Evolutionary conservation across 306 rosid genomes (phyloP), one percentile per base, ranked within the genome.

Genomic region (Hippophae tibetana): DNA sequence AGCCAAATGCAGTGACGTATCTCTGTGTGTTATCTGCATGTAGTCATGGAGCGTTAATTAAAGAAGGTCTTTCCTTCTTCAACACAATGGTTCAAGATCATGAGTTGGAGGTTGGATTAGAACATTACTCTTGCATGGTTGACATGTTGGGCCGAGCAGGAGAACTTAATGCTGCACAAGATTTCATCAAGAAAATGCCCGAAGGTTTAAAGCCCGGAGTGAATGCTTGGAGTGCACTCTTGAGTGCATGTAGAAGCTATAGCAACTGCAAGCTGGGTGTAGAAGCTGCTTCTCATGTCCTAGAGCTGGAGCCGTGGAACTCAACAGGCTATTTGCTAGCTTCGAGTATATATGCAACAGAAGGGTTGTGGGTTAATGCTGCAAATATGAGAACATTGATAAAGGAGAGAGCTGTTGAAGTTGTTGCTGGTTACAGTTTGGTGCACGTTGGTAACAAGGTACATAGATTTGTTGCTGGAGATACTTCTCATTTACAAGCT

Each of bases 141-240:
- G 79, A 80, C 79, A 76, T 80, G 79, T 49, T 80, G 68, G 58
- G 70, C 5, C 79, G 79, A 61, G 82, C 79, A 8, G 79, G 85
- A 60, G 63, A 59, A 46, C 66, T 80, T 26, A 61, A 52, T 1
- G 12, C 43, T 13, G 79, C 85, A 42, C 64, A 69, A 64, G 77
- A 76, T 31, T 63, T 80, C 13, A 80, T 76, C 42, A 59, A 63
- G 66, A 69, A 41, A 46, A 56, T 70, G 51, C 85, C 85, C 8
- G 10, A 60, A 66, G 70, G 71, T 56, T 41, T 80, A 44, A 65
- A 72, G 56, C 67, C 61, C 8, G 62, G 72, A 11, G 76, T 63
- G 25, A 76, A 65, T 55, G 65, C 63, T 56, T 77, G 75, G 82
- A 71, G 75, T 50, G 71, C 82, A 18, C 48, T 77, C 50, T 73